Evolutionary conservation across 768 basidiomycete species (phyloP), one percentile per base, ranked within the genome.

Genomic region (Leccinum imitatum): DNA sequence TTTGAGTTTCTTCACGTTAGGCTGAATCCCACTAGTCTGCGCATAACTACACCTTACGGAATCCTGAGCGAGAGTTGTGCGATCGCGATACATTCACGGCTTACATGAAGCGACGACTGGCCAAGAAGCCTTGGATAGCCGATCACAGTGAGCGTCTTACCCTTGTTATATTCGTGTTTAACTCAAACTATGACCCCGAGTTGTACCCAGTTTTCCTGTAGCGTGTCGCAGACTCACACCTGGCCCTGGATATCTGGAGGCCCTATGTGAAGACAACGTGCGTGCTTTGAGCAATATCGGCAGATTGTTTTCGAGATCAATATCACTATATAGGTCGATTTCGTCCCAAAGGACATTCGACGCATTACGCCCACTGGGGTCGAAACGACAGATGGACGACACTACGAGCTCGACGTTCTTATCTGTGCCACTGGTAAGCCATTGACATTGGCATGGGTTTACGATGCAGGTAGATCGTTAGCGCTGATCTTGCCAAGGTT

Each of bases 241-340:
- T 1, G 87, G 86, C 0, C 84, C 84, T 9, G 86, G 87, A 5
- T 90, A 87, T 67, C 78, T 89, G 31, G 85, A 88, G 62, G 83
- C 87, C 0, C 72, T 89, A 2, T 84, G 82, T 59, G 78, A 82
- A 71, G 82, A 84, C 62, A 87, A 88, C 65, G 87, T 63, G 3
- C 14, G 62, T 51, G 6, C 14, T 35, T 41, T 4, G 7, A 31
- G n/a, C 6, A n/a, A 25, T 3, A 3, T 15, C n/a, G 19, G 4
- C 23, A 6, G 21, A 46, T 23, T 4, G 8, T 33, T 15, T 11
- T 48, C 41, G 51, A 62, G 25, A 13, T 7, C 19, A 1, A 41
- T 19, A 1, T 2, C 17, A 44, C 9, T 8, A n/a, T n/a, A 11
- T 25, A 59, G 62, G 62, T 84, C 48, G 80, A 84, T 53, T 86